Evolutionary conservation across 495 filamentous ascomycete species (phyloP).

Genomic region (Podospora pseudocomata): DNA sequence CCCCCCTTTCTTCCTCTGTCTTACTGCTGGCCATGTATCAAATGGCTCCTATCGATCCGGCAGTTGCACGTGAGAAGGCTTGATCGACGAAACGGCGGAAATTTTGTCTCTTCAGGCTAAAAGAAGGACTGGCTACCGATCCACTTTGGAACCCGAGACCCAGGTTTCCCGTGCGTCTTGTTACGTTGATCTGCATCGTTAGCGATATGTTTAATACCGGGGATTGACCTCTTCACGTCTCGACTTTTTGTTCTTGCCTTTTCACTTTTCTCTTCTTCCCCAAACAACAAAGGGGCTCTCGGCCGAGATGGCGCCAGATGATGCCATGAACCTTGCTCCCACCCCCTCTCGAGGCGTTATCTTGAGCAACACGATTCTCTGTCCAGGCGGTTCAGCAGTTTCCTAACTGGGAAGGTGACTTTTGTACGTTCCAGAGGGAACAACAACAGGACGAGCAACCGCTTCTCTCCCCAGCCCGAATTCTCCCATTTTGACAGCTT

Average conservation of each 20-base stretch:
- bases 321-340: not conserved
- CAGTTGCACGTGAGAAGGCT: constrained; percentile 8
- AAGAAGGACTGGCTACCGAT: not conserved
- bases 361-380: not conserved
- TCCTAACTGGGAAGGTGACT: constrained; percentile 18
- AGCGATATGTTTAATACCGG: too few species aligned
- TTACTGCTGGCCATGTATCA: constrained; percentile 8
- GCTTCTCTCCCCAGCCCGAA: not conserved
- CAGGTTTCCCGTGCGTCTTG: too few species aligned
- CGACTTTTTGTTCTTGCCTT: not conserved
- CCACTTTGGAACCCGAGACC: not conserved
- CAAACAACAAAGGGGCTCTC: not conserved
- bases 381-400: not conserved
- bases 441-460: not conserved
- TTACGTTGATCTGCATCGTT: too few species aligned
- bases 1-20: constrained; percentile 8
- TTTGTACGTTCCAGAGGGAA: not conserved
- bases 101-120: not conserved
- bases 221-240: not conserved
- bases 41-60: constrained; percentile 6
- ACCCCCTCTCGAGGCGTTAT: not conserved
- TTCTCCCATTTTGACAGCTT: constrained; percentile 11
- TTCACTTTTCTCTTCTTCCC: not conserved
- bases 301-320: not conserved
- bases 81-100: not conserved